Percentiles rank a stretch among this genome's conserved stretches.
phyloP scores from a whole-genome alignment of 2,329 filamentous ascomycete genomes.

The Talaromyces sp. region DNA sequence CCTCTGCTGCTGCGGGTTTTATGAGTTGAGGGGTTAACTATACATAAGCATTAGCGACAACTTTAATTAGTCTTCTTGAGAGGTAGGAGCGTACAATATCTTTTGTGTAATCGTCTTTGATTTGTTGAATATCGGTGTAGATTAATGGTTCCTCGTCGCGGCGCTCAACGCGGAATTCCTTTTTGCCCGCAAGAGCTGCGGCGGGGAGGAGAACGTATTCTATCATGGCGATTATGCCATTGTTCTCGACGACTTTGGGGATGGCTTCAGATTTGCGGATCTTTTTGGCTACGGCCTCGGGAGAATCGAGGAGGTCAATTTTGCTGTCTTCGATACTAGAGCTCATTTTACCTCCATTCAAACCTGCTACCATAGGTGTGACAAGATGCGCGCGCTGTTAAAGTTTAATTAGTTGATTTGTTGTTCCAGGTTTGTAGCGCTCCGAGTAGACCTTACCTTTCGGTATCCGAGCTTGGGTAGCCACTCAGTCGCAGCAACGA shows the following conservation, averaged over 20 bases:
- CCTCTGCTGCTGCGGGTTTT: conserved; percentile 74
- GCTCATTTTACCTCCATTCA: conserved; percentile 82
- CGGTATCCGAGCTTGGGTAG: conserved; percentile 82
- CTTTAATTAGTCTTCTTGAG: too few species aligned
- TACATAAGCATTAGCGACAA: neutral
- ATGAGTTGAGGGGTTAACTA: conserved; percentile 79
- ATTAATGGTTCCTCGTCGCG: conserved; percentile 67
- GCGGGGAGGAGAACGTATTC: conserved; percentile 83
- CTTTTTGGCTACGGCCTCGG: conserved; percentile 75
- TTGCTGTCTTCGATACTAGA: conserved; percentile 74
- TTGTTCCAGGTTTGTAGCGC: neutral
- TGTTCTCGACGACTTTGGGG: conserved; percentile 74
- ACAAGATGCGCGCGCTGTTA: conserved; percentile 63
- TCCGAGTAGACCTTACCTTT: conserved; percentile 26
- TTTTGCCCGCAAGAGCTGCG: conserved; percentile 41
- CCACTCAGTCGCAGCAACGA: conserved; percentile 69
- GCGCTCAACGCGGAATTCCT: conserved; percentile 66
- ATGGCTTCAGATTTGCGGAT: conserved; percentile 78
- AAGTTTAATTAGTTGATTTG: neutral
- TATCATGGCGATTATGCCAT: conserved; percentile 81
- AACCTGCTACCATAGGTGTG: conserved; percentile 85
- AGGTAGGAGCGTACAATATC: conserved; percentile 61
- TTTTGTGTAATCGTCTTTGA: conserved; percentile 75
- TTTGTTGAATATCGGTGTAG: conserved; percentile 68
- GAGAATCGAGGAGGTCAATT: conserved; percentile 83